Evolutionary conservation across 2,329 filamentous ascomycete genomes (phyloP), one percentile per base, ranked within the genome.

Genomic region (Fonsecaea monophora): DNA sequence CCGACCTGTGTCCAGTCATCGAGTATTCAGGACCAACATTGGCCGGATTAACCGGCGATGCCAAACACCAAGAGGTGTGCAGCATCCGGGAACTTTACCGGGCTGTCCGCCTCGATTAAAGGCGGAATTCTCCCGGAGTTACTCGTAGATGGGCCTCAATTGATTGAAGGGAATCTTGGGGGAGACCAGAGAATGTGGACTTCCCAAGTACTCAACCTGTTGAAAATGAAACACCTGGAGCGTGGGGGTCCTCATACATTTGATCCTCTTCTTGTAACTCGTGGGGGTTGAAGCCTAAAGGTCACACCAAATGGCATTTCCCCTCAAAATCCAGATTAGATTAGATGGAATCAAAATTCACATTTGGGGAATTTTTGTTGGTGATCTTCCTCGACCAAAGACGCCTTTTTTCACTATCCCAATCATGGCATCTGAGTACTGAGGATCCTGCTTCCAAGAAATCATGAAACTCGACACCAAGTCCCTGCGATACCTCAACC

Each of bases 391-490:
- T 8, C 12, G 9, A 8, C 21, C 25, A 4, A 13, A 45, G 38
- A 40, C 45, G n/a, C 15, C 56, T 40, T 21, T 9, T 7, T 38
- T 35, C 13, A 18, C 25, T 13, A 21, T 53, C 30, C 18, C 18
- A 15, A 40, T 21, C 1, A 61, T 54, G 34, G 45, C n/a, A 38
- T 32, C 21, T 21, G 37, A 21, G 9, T 15, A 54, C 18, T 21
- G 37, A 21, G 9, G 9, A 42, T 13, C 7, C 53, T 30, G 7
- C 2, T 34, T 35, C 18, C 42, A 48, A 45, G 6, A 35, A 25
- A 54, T 18, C 32, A 99, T 99, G 95, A 96, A 95, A 84, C 88
- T 99, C 78, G 93, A 99, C 78, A 94, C 94, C 58, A 93, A 93
- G 78, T 90, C 92, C 58, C 89, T 99, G 82, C 93, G 96, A 78